A percentile compares a stretch with the other conserved stretches of the same genome.
Evolutionary conservation across 495 filamentous ascomycete genomes (phyloP).

Genomic region (Penicillium simplicissimum): DNA sequence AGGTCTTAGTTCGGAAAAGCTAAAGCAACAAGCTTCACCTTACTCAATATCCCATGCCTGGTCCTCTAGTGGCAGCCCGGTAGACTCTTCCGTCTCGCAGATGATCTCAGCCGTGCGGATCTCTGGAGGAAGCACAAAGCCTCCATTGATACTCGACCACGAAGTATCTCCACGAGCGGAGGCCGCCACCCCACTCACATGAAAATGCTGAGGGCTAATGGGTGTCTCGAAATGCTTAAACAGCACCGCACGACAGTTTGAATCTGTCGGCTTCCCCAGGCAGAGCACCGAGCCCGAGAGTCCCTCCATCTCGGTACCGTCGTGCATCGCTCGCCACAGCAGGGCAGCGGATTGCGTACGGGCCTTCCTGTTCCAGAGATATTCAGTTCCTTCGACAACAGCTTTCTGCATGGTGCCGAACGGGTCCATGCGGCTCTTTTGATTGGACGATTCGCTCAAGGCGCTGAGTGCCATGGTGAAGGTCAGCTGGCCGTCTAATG

Average conservation of each 20-base stretch:
- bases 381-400: slow-evolving; percentile 19
- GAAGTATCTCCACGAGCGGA: slow-evolving; percentile 9
- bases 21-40: background rate
- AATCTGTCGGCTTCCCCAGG: slow-evolving; percentile 15
- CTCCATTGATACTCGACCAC: slow-evolving; percentile 17
- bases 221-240: slow-evolving; percentile 22
- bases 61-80: background rate
- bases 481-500: slow-evolving; percentile 14
- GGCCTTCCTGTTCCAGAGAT: slow-evolving; percentile 19
- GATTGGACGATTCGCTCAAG: background rate
- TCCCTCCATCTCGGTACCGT: slow-evolving; percentile 18
- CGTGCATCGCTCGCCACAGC: slow-evolving; percentile 20
- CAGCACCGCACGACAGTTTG: slow-evolving; percentile 15
- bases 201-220: slow-evolving; percentile 12
- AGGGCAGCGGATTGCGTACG: slow-evolving; percentile 18
- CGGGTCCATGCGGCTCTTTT: slow-evolving; percentile 2
- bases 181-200: background rate
- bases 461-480: slow-evolving; percentile 19
- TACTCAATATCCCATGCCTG: slow-evolving; percentile 16
- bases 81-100: slow-evolving; percentile 10
- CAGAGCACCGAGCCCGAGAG: slow-evolving; percentile 18
- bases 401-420: slow-evolving; percentile 19
- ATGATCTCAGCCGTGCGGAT: slow-evolving; percentile 17
- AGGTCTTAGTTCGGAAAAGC: background rate
- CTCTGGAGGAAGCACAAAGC: slow-evolving; percentile 19